A percentile compares a stretch with the other conserved stretches of the same genome.
Evolutionary conservation across 148 eudicot genomes (phyloP).

Genomic region (Polygonum maritimum): DNA sequence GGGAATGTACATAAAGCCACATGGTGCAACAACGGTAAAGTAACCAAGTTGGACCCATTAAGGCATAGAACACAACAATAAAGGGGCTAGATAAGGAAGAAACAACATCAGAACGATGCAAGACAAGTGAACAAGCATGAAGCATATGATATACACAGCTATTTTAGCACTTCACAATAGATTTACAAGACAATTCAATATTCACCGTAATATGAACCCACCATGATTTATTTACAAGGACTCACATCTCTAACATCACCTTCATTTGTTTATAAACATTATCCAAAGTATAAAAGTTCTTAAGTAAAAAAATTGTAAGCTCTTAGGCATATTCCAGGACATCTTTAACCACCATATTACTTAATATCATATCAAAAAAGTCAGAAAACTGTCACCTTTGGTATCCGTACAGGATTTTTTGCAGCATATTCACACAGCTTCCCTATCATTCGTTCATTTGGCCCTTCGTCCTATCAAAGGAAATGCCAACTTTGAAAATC

Average conservation of each 20-base stretch:
- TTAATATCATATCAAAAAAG: not conserved
- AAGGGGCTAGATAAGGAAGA: not conserved
- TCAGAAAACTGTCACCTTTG: conserved; percentile 48
- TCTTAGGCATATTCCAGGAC: not conserved
- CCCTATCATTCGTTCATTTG: conserved; percentile 83
- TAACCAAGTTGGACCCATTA: not conserved
- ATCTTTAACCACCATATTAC: not conserved
- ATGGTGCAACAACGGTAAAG: not conserved
- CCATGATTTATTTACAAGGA: not conserved
- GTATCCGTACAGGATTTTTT: conserved; percentile 85
- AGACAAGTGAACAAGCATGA: not conserved
- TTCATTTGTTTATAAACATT: not conserved
- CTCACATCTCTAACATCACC: not conserved
- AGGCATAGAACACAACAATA: not conserved
- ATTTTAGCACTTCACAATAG: not conserved
- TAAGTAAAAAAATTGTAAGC: not conserved
- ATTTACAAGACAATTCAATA: not conserved
- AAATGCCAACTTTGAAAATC: conserved; percentile 4
- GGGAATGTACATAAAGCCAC: not conserved
- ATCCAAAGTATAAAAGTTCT: not conserved
- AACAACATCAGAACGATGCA: not conserved
- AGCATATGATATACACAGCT: not conserved
- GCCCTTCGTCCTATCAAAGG: conserved; percentile 56
- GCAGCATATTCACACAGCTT: conserved; percentile 94
- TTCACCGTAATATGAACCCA: not conserved